Conservation (phyloP, 257 asterid genomes). For the Jacaranda copaia region DNA sequence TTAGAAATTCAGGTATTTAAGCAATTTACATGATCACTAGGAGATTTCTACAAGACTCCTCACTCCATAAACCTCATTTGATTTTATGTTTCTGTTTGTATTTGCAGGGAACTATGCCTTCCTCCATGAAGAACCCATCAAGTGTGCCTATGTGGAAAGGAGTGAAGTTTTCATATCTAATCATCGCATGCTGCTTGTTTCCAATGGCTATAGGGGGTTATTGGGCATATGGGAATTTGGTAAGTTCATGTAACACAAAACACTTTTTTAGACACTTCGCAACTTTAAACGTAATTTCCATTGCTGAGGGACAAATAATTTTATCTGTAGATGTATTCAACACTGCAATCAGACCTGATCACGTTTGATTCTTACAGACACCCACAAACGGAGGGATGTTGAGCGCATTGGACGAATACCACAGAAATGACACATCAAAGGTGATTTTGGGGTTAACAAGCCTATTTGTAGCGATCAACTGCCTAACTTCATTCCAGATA, state of each 20-base stretch:
- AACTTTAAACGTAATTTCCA: not conserved
- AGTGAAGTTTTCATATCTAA: constrained; percentile 62
- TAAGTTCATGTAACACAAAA: constrained; percentile 25
- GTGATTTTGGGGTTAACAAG: constrained; percentile 60
- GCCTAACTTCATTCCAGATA: constrained; percentile 88
- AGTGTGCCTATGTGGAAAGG: constrained; percentile 92
- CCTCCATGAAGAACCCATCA: constrained; percentile 68
- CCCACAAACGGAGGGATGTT: constrained; percentile 76
- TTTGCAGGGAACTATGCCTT: constrained; percentile 91
- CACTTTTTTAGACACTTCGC: not conserved
- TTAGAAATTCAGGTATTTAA: constrained; percentile 77
- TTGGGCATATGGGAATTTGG: constrained; percentile 91
- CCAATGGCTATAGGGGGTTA: constrained; percentile 87
- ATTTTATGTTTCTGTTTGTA: constrained; percentile 3
- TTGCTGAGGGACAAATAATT: too few species aligned
- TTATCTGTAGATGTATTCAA: too few species aligned
- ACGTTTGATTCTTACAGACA: constrained; percentile 52
- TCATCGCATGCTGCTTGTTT: constrained; percentile 79
- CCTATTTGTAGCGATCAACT: constrained; percentile 69
- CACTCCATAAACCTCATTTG: not conserved
- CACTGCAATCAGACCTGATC: too few species aligned
- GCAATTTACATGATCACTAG: not conserved
- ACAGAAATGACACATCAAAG: constrained; percentile 61
- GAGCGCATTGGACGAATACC: constrained; percentile 72
- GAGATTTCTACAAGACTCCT: too few species aligned